Conservation (phyloP, 768 basidiomycete genomes). For the Botryobasidium botryosum region DNA sequence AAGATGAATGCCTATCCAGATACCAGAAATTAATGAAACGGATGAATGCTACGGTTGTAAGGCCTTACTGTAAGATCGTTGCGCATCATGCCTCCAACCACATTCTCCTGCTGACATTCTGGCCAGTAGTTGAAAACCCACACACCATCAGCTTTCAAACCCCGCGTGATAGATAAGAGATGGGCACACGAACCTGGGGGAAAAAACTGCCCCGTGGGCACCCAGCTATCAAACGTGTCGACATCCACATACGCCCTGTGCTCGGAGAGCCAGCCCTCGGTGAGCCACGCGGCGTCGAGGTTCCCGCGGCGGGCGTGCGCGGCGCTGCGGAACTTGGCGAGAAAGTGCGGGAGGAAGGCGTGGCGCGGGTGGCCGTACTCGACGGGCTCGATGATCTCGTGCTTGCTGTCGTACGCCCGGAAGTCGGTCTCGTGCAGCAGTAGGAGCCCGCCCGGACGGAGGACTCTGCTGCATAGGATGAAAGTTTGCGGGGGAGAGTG, state of each 20-base stretch:
- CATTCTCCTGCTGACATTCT: too few relatives aligned
- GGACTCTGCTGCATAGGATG: constrained; percentile 22
- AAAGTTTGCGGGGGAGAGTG: constrained; percentile 12
- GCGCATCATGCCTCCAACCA: too few relatives aligned
- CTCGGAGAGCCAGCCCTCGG: constrained; percentile 36
- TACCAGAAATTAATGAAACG: too few relatives aligned
- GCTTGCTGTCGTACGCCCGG: constrained; percentile 36
- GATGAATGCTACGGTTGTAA: too few relatives aligned
- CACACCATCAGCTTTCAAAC: too few relatives aligned
- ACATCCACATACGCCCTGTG: constrained; percentile 35
- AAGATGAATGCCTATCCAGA: too few relatives aligned
- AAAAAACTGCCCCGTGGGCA: too few relatives aligned
- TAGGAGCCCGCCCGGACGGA: constrained; percentile 54
- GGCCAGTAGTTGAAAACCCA: too few relatives aligned
- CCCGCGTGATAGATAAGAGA: too few relatives aligned
- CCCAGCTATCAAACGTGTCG: too few relatives aligned
- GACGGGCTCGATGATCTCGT: constrained; percentile 18
- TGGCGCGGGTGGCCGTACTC: neutral
- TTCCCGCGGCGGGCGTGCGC: constrained; percentile 41
- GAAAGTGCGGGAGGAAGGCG: neutral
- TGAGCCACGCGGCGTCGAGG: constrained; percentile 40
- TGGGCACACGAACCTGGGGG: too few relatives aligned
- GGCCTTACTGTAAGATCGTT: too few relatives aligned
- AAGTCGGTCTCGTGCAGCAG: constrained; percentile 57
- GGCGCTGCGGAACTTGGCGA: constrained; percentile 25